Conservation (phyloP, 805 yeast genomes). For the Cyberlindnera bimundalis region DNA sequence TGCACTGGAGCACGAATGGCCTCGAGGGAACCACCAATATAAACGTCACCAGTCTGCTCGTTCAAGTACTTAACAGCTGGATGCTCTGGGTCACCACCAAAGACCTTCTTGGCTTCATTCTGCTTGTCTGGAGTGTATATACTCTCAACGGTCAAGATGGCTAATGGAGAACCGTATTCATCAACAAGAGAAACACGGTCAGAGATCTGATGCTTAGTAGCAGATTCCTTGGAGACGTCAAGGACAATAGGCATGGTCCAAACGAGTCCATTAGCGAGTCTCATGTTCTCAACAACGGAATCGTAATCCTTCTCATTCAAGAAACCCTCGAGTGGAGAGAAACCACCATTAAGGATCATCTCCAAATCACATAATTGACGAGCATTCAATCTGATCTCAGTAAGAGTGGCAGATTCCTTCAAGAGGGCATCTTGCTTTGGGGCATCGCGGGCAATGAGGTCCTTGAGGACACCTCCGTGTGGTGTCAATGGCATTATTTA, state of each 20-base stretch:
- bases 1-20: conserved; percentile 83
- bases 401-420: conserved; percentile 49
- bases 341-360: conserved; percentile 89
- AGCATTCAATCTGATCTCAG: conserved; percentile 58
- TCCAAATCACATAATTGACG: conserved; percentile 94
- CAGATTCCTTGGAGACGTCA: conserved; percentile 56
- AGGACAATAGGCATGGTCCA: conserved; percentile 94
- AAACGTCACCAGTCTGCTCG: conserved; percentile 75
- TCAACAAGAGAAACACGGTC: conserved; percentile 73
- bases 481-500: conserved; percentile 66
- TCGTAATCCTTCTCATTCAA: conserved; percentile 60
- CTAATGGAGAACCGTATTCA: conserved; percentile 75
- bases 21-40: conserved; percentile 84
- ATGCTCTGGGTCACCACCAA: conserved; percentile 96
- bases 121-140: conserved; percentile 79
- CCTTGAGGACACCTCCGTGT: conserved; percentile 90
- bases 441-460: conserved; percentile 78
- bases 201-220: conserved; percentile 45
- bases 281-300: conserved; percentile 61
- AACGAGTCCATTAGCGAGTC: conserved; percentile 71
- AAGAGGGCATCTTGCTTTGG: conserved; percentile 52
- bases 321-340: conserved; percentile 76
- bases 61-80: conserved; percentile 79
- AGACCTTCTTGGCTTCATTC: conserved; percentile 78
- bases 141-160: conserved; percentile 76